phyloP scores from a whole-genome alignment of 139 green algal genomes.

The Chlamydomonas sp. region DNA sequence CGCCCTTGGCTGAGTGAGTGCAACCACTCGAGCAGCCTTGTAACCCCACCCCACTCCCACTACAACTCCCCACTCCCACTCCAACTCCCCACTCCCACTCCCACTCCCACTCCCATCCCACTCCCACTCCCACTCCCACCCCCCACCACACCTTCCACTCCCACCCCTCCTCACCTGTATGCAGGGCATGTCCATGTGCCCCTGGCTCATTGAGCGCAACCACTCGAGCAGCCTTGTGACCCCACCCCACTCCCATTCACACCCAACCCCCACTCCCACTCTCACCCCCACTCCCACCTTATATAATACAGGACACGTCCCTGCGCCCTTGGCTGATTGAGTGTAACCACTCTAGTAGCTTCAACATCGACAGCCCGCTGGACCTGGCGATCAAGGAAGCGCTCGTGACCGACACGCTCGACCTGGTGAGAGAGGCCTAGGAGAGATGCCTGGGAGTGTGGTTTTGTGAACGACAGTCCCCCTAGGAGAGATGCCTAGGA shows the following conservation, averaged over 20 bases:
- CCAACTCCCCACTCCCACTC: not conserved
- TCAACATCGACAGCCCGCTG: conserved; percentile 60
- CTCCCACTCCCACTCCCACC: not conserved
- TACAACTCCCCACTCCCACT: not conserved
- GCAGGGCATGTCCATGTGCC: not conserved
- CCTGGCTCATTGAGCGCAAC: conserved; percentile 58
- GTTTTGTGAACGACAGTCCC: no score
- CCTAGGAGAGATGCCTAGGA: not conserved
- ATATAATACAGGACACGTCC: conserved; percentile 53
- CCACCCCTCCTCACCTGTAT: not conserved
- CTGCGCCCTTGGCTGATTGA: conserved; percentile 72
- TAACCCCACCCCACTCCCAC: not conserved
- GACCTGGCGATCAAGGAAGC: conserved; percentile 51
- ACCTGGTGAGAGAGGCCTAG: no score
- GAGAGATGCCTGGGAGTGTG: no score
- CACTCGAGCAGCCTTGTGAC: conserved; percentile 15
- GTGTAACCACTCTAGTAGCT: conserved; percentile 77
- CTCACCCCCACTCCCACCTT: not conserved
- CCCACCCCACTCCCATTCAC: not conserved
- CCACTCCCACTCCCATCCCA: not conserved
- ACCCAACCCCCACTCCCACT: not conserved
- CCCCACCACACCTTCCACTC: conserved; percentile 10
- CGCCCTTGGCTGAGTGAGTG: conserved; percentile 62
- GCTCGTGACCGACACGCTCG: conserved; percentile 34
- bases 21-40: conserved; percentile 74